Base-by-base conservation (phyloP, 768 basidiomycete species). In the Collybiopsis luxurians region DNA sequence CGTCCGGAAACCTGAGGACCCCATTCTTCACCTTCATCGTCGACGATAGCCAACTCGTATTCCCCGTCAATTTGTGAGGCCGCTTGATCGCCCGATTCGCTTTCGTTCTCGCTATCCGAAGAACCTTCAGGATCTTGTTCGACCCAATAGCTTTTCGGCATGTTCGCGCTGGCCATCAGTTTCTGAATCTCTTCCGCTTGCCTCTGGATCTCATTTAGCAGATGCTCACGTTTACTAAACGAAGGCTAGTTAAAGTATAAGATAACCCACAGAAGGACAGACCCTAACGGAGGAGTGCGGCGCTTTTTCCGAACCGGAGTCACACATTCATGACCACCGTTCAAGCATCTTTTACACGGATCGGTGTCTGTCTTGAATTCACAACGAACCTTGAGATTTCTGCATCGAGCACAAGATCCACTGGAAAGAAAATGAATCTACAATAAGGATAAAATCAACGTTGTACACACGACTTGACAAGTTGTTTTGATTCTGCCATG, bases 281-380 rank as follows among this genome's bases (percentile, higher is more conserved):
- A 21, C 23, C 72, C 87, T 67, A 71, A 92, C 90, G 88, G 90
- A 52, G 90, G 90, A 4, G 85, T 80, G 45, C 86, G 77, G 56
- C 90, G 85, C 65, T 89, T 88, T 71, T 90, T 92, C 59, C 87
- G 79, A 17, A 89, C 90, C n/a, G 90, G 90, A 50, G 88, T 89
- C 40, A 85, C 72, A 61, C 90, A 92, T 51, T 89, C 87, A 55
- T 89, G 84, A 5, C 81, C 82, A 10, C 86, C 86, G 58, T 82
- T 81, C 54, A 80, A 69, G 64, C 90, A 92, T 11, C 90, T 84
- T 65, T 83, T 89, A 70, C 90, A 92, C 2, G 83, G 83, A 63
- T 91, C 88, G 13, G 78, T 81, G 49, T 88, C 86, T 13, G 80
- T 81, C 66, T 75, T 82, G 69, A 89, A 87, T 69, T 90, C 89